Percentiles rank a stretch among this genome's conserved stretches.
These are phyloP conservation scores for Arxiozyma telluris DNA, from an alignment of 1,139 yeast genomes.

Conservation along the genomic window DNA sequence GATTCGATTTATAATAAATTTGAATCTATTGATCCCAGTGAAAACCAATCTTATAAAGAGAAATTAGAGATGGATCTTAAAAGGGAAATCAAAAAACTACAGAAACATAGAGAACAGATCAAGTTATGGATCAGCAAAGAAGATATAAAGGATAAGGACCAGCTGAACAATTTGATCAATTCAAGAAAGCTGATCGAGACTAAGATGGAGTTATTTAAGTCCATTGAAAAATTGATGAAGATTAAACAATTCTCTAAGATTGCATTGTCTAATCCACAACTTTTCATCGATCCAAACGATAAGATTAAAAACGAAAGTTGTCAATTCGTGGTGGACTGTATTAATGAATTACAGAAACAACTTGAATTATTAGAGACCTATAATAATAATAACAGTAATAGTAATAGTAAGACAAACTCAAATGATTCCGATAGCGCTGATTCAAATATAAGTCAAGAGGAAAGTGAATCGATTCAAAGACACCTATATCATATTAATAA, in stretches of 20 bases:
- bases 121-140: conserved; percentile 92
- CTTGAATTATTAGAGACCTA: conserved; percentile 44
- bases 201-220: conserved; percentile 96
- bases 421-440: background rate
- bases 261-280: conserved; percentile 65
- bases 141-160: conserved; percentile 69
- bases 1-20: conserved; percentile 84
- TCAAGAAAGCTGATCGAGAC: conserved; percentile 67
- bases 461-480: conserved; percentile 60
- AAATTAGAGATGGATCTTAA: conserved; percentile 88
- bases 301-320: conserved; percentile 72
- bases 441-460: conserved; percentile 39
- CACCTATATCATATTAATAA: conserved; percentile 72
- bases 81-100: conserved; percentile 90
- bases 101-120: conserved; percentile 88
- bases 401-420: background rate
- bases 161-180: conserved; percentile 51
- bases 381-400: background rate
- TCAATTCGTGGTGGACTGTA: conserved; percentile 59
- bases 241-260: conserved; percentile 94
- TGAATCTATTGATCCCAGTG: conserved; percentile 50
- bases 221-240: conserved; percentile 88
- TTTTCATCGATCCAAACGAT: conserved; percentile 49
- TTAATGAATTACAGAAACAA: conserved; percentile 80
- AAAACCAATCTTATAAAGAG: conserved; percentile 80